Evolutionary conservation across 768 basidiomycete species (phyloP), one percentile per base, ranked within the genome.

Genomic region (Phanerochaete carnosa): DNA sequence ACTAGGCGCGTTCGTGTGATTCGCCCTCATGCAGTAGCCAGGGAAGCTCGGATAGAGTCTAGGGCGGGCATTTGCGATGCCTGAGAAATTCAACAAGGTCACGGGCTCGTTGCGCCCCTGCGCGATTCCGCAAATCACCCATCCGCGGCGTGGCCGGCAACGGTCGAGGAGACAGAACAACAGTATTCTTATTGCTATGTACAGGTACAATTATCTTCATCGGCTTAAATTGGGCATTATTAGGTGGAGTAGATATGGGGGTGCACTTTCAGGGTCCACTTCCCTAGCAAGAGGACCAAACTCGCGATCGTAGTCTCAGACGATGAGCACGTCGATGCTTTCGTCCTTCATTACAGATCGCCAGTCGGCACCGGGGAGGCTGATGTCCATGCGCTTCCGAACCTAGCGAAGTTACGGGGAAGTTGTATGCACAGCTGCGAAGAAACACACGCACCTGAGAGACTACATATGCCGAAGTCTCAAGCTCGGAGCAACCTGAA

Each of bases 401-500:
- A 72, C 72, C 71, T 70, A 66, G 57, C 60, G 35, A 49, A 46
- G 64, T 37, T 25, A 57, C 61, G 60, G 51, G 59, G 59, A 58
- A 19, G 11, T 4, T 19, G 19, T 43, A 11, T 43, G 39, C 39
- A 19, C 19, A 35, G 39, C 60, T 62, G 61, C 64, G 58, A 43
- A 47, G 37, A 62, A 43, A 9, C 11, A 43, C 11, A 66, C 72
- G 54, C 59, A 72, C 72, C 69, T 71, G 62, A 19, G 68, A 63
- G 28, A 74, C 70, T 62, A 76, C 70, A 63, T 71, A 63, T 51
- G 76, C 73, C 39, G 70, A 66, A 23, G 74, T 73, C 62, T 75
- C 73, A 55, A 77, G 71, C 67, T 79, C 76, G 69, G 73, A 74
- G 64, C 69, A 73, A 57, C 68, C 70, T 74, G 49, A 56, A 56